Base-by-base conservation (phyloP, 1,139 yeast species). In the Debaryomyces singareniensis region DNA sequence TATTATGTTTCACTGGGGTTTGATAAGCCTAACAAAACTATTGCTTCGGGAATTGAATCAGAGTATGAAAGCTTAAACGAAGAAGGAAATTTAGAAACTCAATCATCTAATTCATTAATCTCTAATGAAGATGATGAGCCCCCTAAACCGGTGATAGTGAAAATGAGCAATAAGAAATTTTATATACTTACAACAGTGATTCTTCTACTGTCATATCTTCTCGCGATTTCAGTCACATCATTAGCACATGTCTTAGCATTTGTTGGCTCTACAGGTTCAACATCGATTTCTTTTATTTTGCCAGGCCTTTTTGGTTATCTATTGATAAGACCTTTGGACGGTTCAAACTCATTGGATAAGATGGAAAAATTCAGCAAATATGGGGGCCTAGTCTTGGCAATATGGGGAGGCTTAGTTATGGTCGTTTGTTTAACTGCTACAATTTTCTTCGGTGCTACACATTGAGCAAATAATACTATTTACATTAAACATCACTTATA, bases 241-340 rank as follows among this genome's bases (percentile, higher is more conserved):
- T 69, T 89, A 42, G 96, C 87, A 30, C 78, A 76, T 34, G 94
- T 91, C 23, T 66, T 89, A 38, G 95, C 96, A 4, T 77, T 89
- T 55, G 96, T 89, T 4, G 97, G 97, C 2, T 81, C 95, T 3
- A 89, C 96, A 0, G 97, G 97, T 0, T 85, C 95, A 2, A 87
- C 96, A 0, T 80, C 95, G 10, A 89, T 89, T 35, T 84, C 96
- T 11, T 89, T 89, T 52, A 87, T 89, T 31, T 68, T 89, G 33
- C 97, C 97, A 0, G 97, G 97, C 0, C 62, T 87, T 22, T 89
- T 89, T 55, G 95, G 94, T 9, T 86, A 70, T 57, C 70, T 74
- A 43, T 66, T 87, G 40, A 71, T 81, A 40, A 55, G 58, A 44
- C 63, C 78, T 25, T 50, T 59, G 31, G 49, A 54, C 34, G 63